phyloP scores from a whole-genome alignment of 805 yeast species.

The Saccharomycopsis fibuligera region DNA sequence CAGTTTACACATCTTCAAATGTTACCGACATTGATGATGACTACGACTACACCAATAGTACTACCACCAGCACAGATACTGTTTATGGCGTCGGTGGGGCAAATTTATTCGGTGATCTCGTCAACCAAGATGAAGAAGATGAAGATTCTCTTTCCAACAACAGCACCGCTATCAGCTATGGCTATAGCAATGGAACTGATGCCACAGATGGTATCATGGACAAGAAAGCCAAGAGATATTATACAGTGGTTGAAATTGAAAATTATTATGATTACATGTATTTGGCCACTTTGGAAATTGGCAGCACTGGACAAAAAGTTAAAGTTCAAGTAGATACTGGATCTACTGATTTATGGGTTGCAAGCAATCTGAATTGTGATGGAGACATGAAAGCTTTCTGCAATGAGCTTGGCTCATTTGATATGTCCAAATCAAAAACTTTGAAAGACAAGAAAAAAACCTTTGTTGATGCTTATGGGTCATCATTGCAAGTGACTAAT shows the following conservation, averaged over 20 bases:
- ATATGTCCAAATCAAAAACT: constrained; percentile 1
- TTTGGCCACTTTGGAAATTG: constrained; percentile 4
- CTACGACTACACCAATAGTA: no score
- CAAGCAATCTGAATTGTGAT: neutral
- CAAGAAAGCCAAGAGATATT: neutral
- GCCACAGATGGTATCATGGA: neutral
- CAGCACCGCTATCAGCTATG: no score
- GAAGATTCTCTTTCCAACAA: no score
- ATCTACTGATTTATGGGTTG: constrained; percentile 10
- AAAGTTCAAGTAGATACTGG: constrained; percentile 14
- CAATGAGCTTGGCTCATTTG: constrained; percentile 1
- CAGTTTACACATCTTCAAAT: no score
- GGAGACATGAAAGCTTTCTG: neutral
- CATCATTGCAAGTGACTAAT: neutral
- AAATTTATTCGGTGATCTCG: no score
- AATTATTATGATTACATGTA: constrained; percentile 9
- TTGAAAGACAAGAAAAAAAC: neutral
- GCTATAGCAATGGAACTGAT: no score
- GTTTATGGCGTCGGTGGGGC: no score
- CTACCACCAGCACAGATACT: no score
- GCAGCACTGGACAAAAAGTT: constrained; percentile 4
- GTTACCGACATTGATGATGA: no score
- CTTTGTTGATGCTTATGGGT: neutral
- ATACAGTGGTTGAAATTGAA: constrained; percentile 6
- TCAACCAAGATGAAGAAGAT: no score